Base-by-base conservation (phyloP, 2,329 filamentous ascomycete genomes). In the Aspergillus carbonarius region DNA sequence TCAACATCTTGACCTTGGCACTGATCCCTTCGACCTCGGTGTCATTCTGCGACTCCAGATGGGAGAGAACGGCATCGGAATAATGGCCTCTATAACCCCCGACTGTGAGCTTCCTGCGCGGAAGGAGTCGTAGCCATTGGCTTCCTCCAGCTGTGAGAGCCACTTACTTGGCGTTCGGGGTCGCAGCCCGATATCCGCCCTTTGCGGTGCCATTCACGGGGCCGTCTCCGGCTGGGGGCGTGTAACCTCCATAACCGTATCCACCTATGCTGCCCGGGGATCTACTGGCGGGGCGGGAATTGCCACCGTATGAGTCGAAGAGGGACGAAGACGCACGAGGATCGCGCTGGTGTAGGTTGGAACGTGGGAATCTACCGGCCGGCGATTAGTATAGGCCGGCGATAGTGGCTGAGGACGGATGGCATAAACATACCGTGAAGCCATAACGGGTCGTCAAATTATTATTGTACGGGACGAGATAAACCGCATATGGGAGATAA, bases 11-110 rank as follows among this genome's bases (percentile, higher is more conserved):
- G 60, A 98, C 93, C 77, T 96, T 97, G 65, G 90, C 90, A 66
- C 91, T 84, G 71, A 97, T 93, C n/a, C 92, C 92, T 61, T 92
- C 89, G 10, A 97, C 88, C 69, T 97, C 89, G 59, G 86, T 83
- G 67, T 97, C 93, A 72, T 98, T 98, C 79, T 99, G 95, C 70
- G 90, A 93, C 80, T 99, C 95, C 60, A 99, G 83, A 78, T 96
- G 92, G 73, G 91, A 92, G 54, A 99, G 83, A 49, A 96, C 92
- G 18, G 93, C 90, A 69, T 96, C 89, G 72, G 89, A 93, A 75
- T 98, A 98, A 74, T 97, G 93, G 13, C 93, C 93, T 72, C 89
- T 91, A 65, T 64, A 57, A 13, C 56, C 59, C 20, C 15, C 63
- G 18, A 55, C 15, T 55, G 37, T 44, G 30, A 54, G 51, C 51